These are phyloP conservation scores for Paramecium octaurelia DNA, from an alignment of 73 alveolate species.

Conservation along the genomic window DNA sequence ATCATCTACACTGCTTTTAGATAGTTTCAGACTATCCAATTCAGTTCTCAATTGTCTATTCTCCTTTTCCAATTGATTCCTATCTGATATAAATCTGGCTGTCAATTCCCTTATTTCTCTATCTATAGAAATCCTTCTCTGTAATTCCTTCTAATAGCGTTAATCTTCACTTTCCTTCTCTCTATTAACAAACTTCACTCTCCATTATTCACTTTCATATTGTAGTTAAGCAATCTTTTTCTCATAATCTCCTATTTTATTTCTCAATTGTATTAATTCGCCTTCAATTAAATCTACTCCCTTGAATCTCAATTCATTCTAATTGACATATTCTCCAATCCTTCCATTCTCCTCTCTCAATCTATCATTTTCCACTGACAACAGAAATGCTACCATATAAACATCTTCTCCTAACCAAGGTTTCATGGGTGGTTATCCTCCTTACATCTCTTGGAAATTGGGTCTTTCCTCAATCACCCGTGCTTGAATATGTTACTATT, in stretches of 20 bases:
- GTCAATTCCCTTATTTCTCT: constrained; percentile 33
- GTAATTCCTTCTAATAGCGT: neutral
- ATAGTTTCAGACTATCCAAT: constrained; percentile 11
- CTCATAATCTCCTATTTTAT: constrained; percentile 42
- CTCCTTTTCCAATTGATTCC: constrained; percentile 17
- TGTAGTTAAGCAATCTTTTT: neutral
- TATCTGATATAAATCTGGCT: constrained; percentile 39
- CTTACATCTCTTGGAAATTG: constrained; percentile 4
- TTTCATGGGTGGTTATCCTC: constrained; percentile 39
- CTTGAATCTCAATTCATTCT: neutral
- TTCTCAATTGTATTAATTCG: neutral
- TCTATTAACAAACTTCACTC: neutral
- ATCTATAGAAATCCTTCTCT: neutral
- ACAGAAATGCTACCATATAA: constrained; percentile 28
- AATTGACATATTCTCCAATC: neutral
- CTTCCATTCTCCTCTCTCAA: neutral
- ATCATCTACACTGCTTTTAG: constrained; percentile 36
- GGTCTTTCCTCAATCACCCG: constrained; percentile 1
- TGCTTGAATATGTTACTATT: neutral
- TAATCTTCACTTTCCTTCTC: constrained; percentile 37
- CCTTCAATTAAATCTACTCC: constrained; percentile 20
- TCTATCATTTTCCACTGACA: constrained; percentile 36
- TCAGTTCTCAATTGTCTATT: constrained; percentile 13
- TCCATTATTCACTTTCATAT: constrained; percentile 42
- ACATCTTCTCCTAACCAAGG: constrained; percentile 48